These are phyloP conservation scores for Fusarium nurragi DNA, from an alignment of 2,329 filamentous ascomycete species.

Conservation along the genomic window DNA sequence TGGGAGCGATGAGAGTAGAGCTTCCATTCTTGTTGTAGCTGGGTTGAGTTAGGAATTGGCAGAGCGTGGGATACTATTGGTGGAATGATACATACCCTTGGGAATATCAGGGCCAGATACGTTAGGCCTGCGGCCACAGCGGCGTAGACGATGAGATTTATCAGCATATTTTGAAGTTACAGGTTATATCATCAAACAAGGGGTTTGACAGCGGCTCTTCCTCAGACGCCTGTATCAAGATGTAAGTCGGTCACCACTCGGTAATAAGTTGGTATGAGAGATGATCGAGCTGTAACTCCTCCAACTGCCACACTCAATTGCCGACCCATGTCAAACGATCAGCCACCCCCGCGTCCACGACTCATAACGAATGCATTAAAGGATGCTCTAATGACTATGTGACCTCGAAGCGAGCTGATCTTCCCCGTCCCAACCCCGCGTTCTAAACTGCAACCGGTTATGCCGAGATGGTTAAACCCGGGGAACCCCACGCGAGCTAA, in stretches of 20 bases:
- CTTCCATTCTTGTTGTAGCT: slow-evolving; percentile 53
- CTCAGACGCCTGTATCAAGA: neutral
- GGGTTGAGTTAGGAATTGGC: neutral
- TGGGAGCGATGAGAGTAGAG: slow-evolving; percentile 51
- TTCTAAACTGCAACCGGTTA: slow-evolving; percentile 22
- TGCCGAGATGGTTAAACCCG: slow-evolving; percentile 14
- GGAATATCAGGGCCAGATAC: slow-evolving; percentile 34
- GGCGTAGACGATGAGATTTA: slow-evolving; percentile 11
- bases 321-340: slow-evolving; percentile 9
- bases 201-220: neutral
- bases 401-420: slow-evolving; percentile 7
- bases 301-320: neutral
- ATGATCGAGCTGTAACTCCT: neutral
- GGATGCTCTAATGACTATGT: slow-evolving; percentile 15
- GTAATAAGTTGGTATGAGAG: neutral
- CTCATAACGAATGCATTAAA: neutral
- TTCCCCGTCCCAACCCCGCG: slow-evolving; percentile 26
- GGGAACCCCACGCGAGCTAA: slow-evolving; percentile 12
- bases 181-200: neutral
- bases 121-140: neutral
- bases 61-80: neutral
- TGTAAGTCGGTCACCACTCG: neutral
- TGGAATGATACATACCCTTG: slow-evolving; percentile 14
- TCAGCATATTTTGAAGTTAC: neutral
- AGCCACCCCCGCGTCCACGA: slow-evolving; percentile 30